phyloP scores from a whole-genome alignment of 176 grass and related monocot species.

The Ensete glaucum region DNA sequence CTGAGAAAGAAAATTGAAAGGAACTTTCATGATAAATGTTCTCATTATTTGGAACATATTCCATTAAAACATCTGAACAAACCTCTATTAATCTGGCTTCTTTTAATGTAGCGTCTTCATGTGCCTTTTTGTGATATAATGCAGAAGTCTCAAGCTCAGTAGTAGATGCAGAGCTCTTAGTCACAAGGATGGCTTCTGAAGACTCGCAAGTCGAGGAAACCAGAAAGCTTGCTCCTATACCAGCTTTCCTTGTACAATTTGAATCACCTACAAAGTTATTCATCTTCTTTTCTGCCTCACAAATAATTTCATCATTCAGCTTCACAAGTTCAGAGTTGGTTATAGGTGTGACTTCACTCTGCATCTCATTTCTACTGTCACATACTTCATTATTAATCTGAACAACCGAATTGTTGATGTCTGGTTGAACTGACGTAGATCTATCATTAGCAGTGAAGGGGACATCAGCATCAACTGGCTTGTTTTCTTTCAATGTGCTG shows the following conservation, averaged over 20 bases:
- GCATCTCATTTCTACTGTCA: conserved; percentile 20
- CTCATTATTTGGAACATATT: background rate
- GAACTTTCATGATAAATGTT: conserved; percentile 19
- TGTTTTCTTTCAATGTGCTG: conserved; percentile 26
- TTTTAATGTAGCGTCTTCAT: conserved; percentile 67
- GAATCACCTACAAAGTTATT: conserved; percentile 24
- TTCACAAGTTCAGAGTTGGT: conserved; percentile 23
- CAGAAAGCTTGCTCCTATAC: conserved; percentile 13
- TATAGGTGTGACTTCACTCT: conserved; percentile 21
- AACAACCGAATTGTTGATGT: conserved; percentile 15
- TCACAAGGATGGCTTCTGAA: conserved; percentile 3
- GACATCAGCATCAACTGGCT: conserved; percentile 24
- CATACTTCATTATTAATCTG: conserved; percentile 37
- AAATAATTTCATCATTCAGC: conserved; percentile 27
- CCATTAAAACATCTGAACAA: conserved; percentile 20
- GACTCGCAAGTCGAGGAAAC: conserved; percentile 16
- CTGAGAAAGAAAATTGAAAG: conserved; percentile 36
- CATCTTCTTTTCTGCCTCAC: conserved; percentile 24
- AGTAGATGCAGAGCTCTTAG: conserved; percentile 15
- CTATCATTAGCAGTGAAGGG: conserved; percentile 17
- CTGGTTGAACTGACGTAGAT: conserved; percentile 26
- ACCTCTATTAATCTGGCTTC: conserved; percentile 82
- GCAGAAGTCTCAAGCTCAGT: conserved; percentile 26
- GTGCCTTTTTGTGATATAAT: conserved; percentile 34
- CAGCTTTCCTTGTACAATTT: conserved; percentile 15